Percentiles rank a stretch among this genome's conserved stretches.
Evolutionary conservation across 192 early-diverging fungal genomes (phyloP).

Genomic region (Fimicolochytrium jonesii): DNA sequence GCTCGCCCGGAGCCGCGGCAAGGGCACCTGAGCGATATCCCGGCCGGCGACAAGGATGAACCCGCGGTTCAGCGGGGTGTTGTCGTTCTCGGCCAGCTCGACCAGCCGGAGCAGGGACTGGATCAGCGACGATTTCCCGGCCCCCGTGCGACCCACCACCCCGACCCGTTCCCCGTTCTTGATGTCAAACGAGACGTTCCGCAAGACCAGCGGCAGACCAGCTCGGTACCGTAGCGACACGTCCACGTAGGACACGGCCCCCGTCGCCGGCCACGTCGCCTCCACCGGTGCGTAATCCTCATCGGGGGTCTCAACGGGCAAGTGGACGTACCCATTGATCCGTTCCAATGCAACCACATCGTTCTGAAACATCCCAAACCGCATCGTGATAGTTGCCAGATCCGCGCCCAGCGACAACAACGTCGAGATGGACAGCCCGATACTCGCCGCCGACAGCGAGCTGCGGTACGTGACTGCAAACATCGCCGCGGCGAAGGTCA

Average conservation of each 20-base stretch:
- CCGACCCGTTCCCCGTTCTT: slow-evolving; percentile 24
- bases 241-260: slow-evolving; percentile 32
- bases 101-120: slow-evolving; percentile 34
- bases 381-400: neutral
- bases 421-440: neutral
- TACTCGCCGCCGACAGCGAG: neutral
- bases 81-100: slow-evolving; percentile 15
- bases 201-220: slow-evolving; percentile 37
- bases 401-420: neutral
- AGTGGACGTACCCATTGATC: neutral
- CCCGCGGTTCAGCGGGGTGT: neutral
- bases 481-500: neutral
- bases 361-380: neutral
- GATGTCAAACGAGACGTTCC: slow-evolving; percentile 29
- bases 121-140: slow-evolving; percentile 27
- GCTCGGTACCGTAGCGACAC: slow-evolving; percentile 41
- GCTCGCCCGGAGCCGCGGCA: slow-evolving; percentile 52
- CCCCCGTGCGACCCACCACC: slow-evolving; percentile 62
- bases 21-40: slow-evolving; percentile 53
- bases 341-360: neutral
- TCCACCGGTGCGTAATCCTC: slow-evolving; percentile 37
- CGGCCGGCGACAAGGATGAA: slow-evolving; percentile 59
- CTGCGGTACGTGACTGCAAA: neutral
- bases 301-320: neutral
- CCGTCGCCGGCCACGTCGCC: slow-evolving; percentile 38